Evolutionary conservation across 257 asterid genomes (phyloP).

Genomic region (Solanum clarkiae): DNA sequence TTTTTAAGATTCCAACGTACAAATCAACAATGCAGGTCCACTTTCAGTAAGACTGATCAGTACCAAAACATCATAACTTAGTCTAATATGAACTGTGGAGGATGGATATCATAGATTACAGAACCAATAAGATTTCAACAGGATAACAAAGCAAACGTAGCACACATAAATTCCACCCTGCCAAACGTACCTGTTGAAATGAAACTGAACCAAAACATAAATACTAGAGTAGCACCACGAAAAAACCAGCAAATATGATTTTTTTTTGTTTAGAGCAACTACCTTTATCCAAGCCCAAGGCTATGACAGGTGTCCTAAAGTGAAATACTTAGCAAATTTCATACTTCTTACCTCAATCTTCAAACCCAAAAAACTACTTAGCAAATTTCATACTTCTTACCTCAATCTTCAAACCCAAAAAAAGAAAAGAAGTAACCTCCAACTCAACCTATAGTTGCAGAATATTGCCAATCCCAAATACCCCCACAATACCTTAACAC

Average conservation of each 20-base stretch:
- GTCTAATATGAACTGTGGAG: not conserved
- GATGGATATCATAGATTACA: not conserved
- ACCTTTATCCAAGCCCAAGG: not conserved
- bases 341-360: not conserved
- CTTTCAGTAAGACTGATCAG: not conserved
- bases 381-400: not conserved
- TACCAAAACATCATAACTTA: not conserved
- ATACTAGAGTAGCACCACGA: not conserved
- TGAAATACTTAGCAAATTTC: not conserved
- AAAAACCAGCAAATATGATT: not conserved
- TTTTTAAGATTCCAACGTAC: not conserved
- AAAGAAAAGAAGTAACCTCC: not conserved
- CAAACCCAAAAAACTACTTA: not conserved
- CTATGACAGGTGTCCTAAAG: not conserved
- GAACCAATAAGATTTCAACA: not conserved
- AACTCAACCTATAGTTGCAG: not conserved
- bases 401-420: not conserved
- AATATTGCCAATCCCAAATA: not conserved
- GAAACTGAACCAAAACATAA: not conserved
- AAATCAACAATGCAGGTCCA: not conserved
- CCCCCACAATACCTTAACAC: not conserved
- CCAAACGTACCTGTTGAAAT: not conserved
- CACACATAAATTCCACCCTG: not conserved
- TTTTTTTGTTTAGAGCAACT: not conserved
- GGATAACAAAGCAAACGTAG: not conserved